Evolutionary conservation across 1,284 basidiomycete species (phyloP).

Genomic region (Tylopilus sp.): DNA sequence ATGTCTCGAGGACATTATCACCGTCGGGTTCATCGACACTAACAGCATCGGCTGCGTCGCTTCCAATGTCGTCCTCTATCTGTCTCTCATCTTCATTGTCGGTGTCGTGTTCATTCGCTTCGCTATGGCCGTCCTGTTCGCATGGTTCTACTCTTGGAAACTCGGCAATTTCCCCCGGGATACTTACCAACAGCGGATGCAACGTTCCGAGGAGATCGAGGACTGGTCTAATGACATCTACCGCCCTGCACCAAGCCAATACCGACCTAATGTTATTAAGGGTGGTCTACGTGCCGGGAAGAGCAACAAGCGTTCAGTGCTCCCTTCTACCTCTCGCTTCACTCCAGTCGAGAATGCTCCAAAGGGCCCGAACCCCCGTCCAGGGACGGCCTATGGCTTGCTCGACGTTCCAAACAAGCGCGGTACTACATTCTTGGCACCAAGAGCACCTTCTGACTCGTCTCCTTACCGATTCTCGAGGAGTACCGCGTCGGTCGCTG

Average conservation of each 20-base stretch:
- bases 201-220: slow-evolving; percentile 88
- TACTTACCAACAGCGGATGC: slow-evolving; percentile 93
- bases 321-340: slow-evolving; percentile 84
- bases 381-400: slow-evolving; percentile 73
- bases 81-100: slow-evolving; percentile 96
- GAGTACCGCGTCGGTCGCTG: slow-evolving; percentile 77
- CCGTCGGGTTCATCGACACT: slow-evolving; percentile 92
- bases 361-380: slow-evolving; percentile 60
- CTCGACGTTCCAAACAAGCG: slow-evolving; percentile 65
- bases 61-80: slow-evolving; percentile 89
- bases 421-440: slow-evolving; percentile 56
- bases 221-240: slow-evolving; percentile 97
- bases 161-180: slow-evolving; percentile 93
- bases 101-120: slow-evolving; percentile 96
- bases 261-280: slow-evolving; percentile 86
- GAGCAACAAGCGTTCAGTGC: slow-evolving; percentile 53
- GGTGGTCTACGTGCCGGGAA: slow-evolving; percentile 54
- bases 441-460: slow-evolving; percentile 66
- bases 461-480: slow-evolving; percentile 72
- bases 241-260: slow-evolving; percentile 85
- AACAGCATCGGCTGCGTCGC: slow-evolving; percentile 95
- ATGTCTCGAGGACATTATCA: slow-evolving; percentile 84
- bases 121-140: slow-evolving; percentile 93
- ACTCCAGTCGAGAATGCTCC: slow-evolving; percentile 73
- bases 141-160: slow-evolving; percentile 96